A percentile compares a stretch with the other conserved stretches of the same genome.
Conservation (phyloP, 495 filamentous ascomycete genomes). For the Lasiosphaeriaceae sp. region DNA sequence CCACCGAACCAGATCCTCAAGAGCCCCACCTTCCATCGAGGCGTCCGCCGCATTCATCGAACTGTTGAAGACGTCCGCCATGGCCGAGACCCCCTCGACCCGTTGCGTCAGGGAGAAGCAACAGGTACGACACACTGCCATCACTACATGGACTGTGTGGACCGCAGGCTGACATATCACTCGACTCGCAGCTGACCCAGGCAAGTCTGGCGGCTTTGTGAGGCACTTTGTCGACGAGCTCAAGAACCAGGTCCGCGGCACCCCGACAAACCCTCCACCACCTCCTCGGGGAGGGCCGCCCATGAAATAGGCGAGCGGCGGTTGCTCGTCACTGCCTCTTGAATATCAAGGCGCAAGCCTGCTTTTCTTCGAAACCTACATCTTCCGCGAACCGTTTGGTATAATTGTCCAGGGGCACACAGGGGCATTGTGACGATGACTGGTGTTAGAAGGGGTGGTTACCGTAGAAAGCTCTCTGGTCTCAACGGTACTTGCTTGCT, state of each 20-base stretch:
- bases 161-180: slow-evolving; percentile 4
- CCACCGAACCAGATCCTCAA: slow-evolving; percentile 29
- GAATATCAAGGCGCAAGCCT: too few species aligned
- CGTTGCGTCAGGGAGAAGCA: slow-evolving; percentile 39
- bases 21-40: slow-evolving; percentile 35
- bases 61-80: slow-evolving; percentile 35
- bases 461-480: too few species aligned
- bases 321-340: too few species aligned
- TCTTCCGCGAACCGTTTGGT: too few species aligned
- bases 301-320: too few species aligned
- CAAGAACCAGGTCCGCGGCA: slow-evolving; percentile 33
- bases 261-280: slow-evolving; percentile 9
- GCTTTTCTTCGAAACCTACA: too few species aligned
- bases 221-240: slow-evolving; percentile 36
- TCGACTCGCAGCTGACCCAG: background rate
- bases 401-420: too few species aligned
- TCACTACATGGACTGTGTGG: background rate
- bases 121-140: slow-evolving; percentile 21
- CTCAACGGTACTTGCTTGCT: too few species aligned
- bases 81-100: slow-evolving; percentile 39
- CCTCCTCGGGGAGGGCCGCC: background rate
- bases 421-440: too few species aligned
- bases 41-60: slow-evolving; percentile 37
- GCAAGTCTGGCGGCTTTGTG: slow-evolving; percentile 23
- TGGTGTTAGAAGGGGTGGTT: too few species aligned